Conservation (phyloP, 257 asterid species). For the Nyctanthes arbortristis region DNA sequence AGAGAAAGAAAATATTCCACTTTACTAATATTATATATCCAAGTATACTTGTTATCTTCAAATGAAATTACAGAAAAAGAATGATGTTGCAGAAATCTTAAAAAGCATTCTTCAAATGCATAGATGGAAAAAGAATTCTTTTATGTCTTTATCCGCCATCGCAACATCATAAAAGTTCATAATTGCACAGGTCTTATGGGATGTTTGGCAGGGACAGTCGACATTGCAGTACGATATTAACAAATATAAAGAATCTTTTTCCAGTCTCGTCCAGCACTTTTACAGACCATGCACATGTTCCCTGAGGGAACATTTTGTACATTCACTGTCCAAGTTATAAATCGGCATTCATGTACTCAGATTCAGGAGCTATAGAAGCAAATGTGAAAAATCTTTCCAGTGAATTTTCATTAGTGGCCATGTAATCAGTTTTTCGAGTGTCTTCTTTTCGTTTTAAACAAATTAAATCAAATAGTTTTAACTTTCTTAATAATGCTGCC, state of each 20-base stretch:
- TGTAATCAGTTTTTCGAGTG: neutral
- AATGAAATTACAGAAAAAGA: constrained; percentile 11
- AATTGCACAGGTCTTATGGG: neutral
- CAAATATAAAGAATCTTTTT: no score
- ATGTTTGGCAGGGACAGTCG: neutral
- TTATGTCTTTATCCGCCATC: constrained; percentile 17
- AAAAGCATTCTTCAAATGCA: constrained; percentile 1
- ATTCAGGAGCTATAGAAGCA: neutral
- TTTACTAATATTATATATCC: neutral
- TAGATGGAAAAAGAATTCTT: neutral
- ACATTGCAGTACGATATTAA: neutral
- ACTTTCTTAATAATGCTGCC: constrained; percentile 4
- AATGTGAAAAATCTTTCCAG: constrained; percentile 7
- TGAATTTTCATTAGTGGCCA: constrained; percentile 12
- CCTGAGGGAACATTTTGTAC: constrained; percentile 6
- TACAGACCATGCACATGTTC: neutral
- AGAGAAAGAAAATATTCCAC: constrained; percentile 6
- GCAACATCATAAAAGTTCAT: no score
- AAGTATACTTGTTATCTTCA: constrained; percentile 10
- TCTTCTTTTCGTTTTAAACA: constrained; percentile 8
- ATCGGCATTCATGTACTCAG: neutral
- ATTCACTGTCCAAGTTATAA: constrained; percentile 12
- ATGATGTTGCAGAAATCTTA: neutral
- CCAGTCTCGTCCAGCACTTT: neutral
- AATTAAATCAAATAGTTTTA: constrained; percentile 11